Conservation (phyloP, 1,139 yeast genomes). For the Candida sp. region DNA sequence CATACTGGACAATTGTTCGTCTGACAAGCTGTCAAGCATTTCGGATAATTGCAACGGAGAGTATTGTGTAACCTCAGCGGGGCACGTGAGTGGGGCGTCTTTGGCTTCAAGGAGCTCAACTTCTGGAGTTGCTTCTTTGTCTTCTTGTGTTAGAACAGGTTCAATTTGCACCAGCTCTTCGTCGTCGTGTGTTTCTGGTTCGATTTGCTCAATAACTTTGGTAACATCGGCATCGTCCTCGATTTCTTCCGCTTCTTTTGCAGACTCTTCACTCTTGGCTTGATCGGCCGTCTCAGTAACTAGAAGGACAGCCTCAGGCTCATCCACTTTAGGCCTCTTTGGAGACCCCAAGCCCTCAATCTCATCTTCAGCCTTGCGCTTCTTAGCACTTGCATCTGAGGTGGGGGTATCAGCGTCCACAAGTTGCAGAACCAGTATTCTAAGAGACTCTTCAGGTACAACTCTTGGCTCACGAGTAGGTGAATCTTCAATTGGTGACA, state of each 20-base stretch:
- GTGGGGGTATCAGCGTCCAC: not conserved
- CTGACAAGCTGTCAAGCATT: slow-evolving; percentile 11
- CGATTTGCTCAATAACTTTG: too few species aligned
- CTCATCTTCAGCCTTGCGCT: slow-evolving; percentile 1
- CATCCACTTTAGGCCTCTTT: not conserved
- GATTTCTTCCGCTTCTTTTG: not conserved
- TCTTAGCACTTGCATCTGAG: not conserved
- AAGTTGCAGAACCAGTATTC: not conserved
- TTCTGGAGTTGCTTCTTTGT: too few species aligned
- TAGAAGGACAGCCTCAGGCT: not conserved
- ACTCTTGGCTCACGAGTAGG: not conserved
- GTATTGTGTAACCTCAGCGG: too few species aligned
- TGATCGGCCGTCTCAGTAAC: not conserved
- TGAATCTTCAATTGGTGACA: not conserved
- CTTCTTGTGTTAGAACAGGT: too few species aligned
- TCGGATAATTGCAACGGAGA: slow-evolving; percentile 5
- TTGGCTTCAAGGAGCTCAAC: too few species aligned
- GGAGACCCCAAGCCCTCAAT: not conserved
- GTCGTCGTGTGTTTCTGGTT: too few species aligned
- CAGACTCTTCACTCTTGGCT: not conserved
- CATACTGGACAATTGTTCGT: slow-evolving; percentile 22
- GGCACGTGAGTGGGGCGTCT: too few species aligned
- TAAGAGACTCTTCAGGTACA: not conserved
- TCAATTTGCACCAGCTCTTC: too few species aligned
- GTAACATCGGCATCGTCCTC: too few species aligned